Evolutionary conservation across 768 basidiomycete species (phyloP).

Genomic region (Sporobolomyces roseus): DNA sequence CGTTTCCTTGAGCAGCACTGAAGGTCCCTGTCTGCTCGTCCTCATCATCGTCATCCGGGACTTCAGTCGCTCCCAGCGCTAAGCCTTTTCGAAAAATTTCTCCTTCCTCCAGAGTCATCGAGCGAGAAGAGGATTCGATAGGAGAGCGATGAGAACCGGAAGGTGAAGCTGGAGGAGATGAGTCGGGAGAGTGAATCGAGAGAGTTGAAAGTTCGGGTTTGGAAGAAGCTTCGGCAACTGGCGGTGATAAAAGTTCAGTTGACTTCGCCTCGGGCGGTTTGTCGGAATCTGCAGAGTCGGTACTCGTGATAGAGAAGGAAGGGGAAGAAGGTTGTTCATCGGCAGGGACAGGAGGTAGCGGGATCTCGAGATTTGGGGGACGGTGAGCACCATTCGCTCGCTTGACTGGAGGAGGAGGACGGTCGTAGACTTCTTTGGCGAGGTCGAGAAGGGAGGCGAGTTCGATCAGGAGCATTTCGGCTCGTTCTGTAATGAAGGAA

Average conservation of each 20-base stretch:
- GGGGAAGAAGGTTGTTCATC: constrained; percentile 32
- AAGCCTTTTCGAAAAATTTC: constrained; percentile 92
- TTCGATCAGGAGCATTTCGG: constrained; percentile 60
- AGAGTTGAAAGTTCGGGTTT: neutral
- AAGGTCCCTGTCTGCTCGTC: constrained; percentile 50
- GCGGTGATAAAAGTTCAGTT: too few relatives aligned
- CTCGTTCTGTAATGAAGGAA: constrained; percentile 14
- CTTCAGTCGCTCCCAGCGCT: constrained; percentile 55
- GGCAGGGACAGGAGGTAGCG: neutral
- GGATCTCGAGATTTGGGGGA: constrained; percentile 18
- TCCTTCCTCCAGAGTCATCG: constrained; percentile 65
- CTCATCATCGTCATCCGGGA: constrained; percentile 58
- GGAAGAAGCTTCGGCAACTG: neutral
- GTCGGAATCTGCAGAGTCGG: constrained; percentile 46
- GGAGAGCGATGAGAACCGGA: constrained; percentile 26
- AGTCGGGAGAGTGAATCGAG: neutral
- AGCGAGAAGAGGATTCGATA: constrained; percentile 33
- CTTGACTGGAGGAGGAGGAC: constrained; percentile 32
- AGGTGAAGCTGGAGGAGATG: neutral
- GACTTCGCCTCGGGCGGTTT: neutral
- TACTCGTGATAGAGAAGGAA: constrained; percentile 52
- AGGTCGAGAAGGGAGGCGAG: constrained; percentile 60
- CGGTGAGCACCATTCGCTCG: neutral
- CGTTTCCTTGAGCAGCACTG: neutral
- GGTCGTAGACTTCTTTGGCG: constrained; percentile 45